Conservation (phyloP, 2,329 filamentous ascomycete genomes). For the Esteya vermicola region DNA sequence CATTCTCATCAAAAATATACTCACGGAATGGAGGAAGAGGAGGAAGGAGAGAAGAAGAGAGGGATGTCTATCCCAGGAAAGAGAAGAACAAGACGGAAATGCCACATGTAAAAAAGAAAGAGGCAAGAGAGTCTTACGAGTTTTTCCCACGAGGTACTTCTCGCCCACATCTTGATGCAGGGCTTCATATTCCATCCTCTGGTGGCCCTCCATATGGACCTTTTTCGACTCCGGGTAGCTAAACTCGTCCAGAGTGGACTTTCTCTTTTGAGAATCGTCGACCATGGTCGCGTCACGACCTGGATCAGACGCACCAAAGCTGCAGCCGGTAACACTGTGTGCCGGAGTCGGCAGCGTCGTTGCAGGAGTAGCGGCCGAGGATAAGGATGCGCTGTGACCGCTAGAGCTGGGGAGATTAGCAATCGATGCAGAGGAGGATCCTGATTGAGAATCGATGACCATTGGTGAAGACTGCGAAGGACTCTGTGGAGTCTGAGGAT, state of each 20-base stretch:
- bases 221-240: constrained; percentile 47
- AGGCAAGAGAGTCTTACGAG: constrained; percentile 38
- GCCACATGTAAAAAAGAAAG: neutral
- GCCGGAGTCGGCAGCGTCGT: constrained; percentile 44
- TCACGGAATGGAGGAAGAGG: neutral
- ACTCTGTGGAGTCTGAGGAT: constrained; percentile 54
- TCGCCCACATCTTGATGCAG: constrained; percentile 52
- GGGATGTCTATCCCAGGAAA: too few relatives aligned
- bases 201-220: constrained; percentile 41
- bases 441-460: constrained; percentile 34
- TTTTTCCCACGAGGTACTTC: constrained; percentile 54
- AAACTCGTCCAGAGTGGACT: constrained; percentile 41
- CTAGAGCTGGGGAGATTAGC: constrained; percentile 26
- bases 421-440: constrained; percentile 7
- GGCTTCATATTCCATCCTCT: constrained; percentile 47
- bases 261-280: constrained; percentile 47
- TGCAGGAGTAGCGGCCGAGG: constrained; percentile 30
- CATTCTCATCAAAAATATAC: constrained; percentile 11
- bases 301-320: constrained; percentile 25
- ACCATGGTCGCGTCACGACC: constrained; percentile 28
- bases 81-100: too few relatives aligned
- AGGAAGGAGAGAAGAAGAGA: too few relatives aligned
- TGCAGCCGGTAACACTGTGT: constrained; percentile 46
- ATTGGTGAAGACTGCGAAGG: constrained; percentile 47
- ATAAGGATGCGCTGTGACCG: constrained; percentile 24